A percentile compares a stretch with the other conserved stretches of the same genome.
Conservation (phyloP, 768 basidiomycete genomes). For the Terana coerulea region DNA sequence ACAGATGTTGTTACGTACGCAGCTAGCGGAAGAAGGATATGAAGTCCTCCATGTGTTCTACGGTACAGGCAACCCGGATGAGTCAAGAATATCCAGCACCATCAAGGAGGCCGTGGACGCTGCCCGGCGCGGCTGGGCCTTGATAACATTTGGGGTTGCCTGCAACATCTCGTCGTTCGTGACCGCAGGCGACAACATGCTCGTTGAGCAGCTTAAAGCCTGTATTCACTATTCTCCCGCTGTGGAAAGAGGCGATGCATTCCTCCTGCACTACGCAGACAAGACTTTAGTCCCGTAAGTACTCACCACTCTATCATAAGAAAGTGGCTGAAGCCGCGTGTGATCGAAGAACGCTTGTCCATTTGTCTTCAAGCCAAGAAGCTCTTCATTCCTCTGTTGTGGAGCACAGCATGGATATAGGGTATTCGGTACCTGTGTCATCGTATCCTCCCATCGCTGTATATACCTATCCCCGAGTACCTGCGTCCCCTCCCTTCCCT, state of each 20-base stretch:
- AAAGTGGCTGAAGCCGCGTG: neutral
- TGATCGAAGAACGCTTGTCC: slow-evolving; percentile 29
- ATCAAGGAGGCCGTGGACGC: neutral
- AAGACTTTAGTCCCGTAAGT: slow-evolving; percentile 28
- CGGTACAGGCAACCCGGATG: slow-evolving; percentile 12
- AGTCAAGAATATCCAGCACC: neutral
- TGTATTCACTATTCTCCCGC: slow-evolving; percentile 35
- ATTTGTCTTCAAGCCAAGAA: slow-evolving; percentile 36
- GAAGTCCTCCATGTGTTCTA: slow-evolving; percentile 30
- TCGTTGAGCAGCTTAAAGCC: slow-evolving; percentile 22
- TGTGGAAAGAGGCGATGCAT: slow-evolving; percentile 20
- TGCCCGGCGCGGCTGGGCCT: slow-evolving; percentile 21
- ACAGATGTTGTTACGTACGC: neutral
- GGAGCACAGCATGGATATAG: slow-evolving; percentile 18
- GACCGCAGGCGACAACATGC: slow-evolving; percentile 19
- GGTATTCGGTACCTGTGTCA: slow-evolving; percentile 23
- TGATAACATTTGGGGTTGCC: slow-evolving; percentile 29
- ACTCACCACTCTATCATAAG: neutral
- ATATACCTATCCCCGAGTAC: slow-evolving; percentile 35
- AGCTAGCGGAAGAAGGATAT: slow-evolving; percentile 36
- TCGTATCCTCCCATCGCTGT: slow-evolving; percentile 26
- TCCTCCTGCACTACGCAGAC: slow-evolving; percentile 24
- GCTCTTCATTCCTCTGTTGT: slow-evolving; percentile 28
- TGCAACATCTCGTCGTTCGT: neutral
- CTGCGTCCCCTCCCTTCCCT: slow-evolving; percentile 35